Evolutionary conservation across 768 basidiomycete species (phyloP), one percentile per base, ranked within the genome.

Genomic region (Termitomyces bulborhizus): DNA sequence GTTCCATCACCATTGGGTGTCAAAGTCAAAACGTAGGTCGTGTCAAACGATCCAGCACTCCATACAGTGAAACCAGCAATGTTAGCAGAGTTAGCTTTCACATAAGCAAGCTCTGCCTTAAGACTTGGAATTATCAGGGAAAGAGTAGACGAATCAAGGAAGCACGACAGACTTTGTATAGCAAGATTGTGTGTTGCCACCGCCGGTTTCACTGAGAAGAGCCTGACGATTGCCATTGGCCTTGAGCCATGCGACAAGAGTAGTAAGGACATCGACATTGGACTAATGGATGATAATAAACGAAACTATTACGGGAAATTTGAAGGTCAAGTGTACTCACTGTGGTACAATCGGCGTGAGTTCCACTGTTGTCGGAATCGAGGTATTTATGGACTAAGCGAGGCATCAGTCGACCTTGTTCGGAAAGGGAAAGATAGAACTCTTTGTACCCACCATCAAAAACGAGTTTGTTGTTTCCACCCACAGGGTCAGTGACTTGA

Each of bases 341-440:
- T 53, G 70, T 70, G 26, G 59, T 60, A 41, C 69, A 71, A 65
- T 75, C 64, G 15, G 58, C 18, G 54, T 73, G 66, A 6, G 69
- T 76, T 57, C 63, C 77, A 54, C 74, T 76, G 61, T 75, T 76
- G 62, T 83, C 80, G 13, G 60, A 70, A 64, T 85, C 83, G 50
- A 81, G 76, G 67, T 85, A 85, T 64, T 81, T 78, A 72, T 84
- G 83, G 7, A 82, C 80, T 54, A 31, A 26, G 29, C 27, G 32
- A 44, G 21, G 31, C 4, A 44, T 7, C 6, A 12, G 47, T 37
- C 5, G 24, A 47, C 15, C 21, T 18, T n/a, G 8, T 32, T 21
- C 15, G 5, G 36, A 9, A 43, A 6, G n/a, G 9, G 41, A 18
- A 31, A 31, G 43, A 21, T 40, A 9, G 1, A 29, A 12, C 3